Conservation (phyloP, 225 moss, liverwort and hornwort genomes). For the Marchantia paleacea region DNA sequence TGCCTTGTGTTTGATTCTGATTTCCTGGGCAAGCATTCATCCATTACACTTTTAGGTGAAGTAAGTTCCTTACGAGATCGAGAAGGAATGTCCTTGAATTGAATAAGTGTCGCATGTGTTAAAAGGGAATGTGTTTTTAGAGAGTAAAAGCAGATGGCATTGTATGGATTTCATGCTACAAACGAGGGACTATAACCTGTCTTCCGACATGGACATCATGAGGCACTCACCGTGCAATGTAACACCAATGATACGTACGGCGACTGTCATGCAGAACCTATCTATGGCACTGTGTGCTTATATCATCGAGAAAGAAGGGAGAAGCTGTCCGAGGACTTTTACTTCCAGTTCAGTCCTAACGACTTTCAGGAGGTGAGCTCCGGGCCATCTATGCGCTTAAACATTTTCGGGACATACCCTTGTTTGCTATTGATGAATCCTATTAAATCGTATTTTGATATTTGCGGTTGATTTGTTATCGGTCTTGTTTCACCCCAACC, state of each 20-base stretch:
- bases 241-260: neutral
- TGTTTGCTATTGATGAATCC: neutral
- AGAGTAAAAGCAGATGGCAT: too few relatives aligned
- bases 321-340: constrained; percentile 88
- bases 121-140: too few relatives aligned
- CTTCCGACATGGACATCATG: too few relatives aligned
- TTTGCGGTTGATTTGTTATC: neutral
- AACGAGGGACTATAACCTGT: too few relatives aligned
- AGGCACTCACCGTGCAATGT: too few relatives aligned
- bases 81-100: too few relatives aligned
- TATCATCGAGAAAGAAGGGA: constrained; percentile 92
- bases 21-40: too few relatives aligned
- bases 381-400: neutral
- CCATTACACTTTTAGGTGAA: too few relatives aligned
- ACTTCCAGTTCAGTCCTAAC: constrained; percentile 76
- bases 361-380: constrained; percentile 86
- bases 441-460: neutral
- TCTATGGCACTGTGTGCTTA: constrained; percentile 84
- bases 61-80: too few relatives aligned
- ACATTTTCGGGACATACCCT: neutral
- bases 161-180: too few relatives aligned
- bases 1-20: too few relatives aligned
- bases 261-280: constrained; percentile 57
- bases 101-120: too few relatives aligned
- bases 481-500: neutral